Evolutionary conservation across 2,329 filamentous ascomycete species (phyloP).

Genomic region (Aspergillus sp.): DNA sequence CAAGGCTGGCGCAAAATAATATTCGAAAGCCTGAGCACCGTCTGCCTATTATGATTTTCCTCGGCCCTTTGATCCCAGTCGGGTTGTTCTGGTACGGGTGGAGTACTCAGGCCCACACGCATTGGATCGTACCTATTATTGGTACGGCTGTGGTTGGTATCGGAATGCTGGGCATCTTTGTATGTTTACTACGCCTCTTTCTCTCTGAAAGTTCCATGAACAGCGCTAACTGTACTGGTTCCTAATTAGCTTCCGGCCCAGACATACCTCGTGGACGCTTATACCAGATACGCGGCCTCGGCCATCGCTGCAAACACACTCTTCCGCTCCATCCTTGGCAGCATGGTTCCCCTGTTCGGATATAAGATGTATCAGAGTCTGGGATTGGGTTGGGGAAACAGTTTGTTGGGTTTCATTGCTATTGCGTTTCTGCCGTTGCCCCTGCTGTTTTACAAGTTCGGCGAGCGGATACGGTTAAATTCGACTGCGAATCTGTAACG

Average conservation of each 20-base stretch:
- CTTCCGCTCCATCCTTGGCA: slow-evolving; percentile 38
- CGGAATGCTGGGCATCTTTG: slow-evolving; percentile 26
- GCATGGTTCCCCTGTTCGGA: slow-evolving; percentile 43
- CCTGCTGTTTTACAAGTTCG: not conserved
- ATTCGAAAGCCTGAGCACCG: slow-evolving; percentile 43
- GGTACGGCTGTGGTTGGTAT: slow-evolving; percentile 39
- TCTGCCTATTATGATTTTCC: slow-evolving; percentile 45
- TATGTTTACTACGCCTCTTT: slow-evolving; percentile 33
- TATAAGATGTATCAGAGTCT: slow-evolving; percentile 30
- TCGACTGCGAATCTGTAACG: not conserved
- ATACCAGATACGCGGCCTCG: slow-evolving; percentile 39
- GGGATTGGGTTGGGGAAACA: slow-evolving; percentile 32
- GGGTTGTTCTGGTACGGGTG: slow-evolving; percentile 45
- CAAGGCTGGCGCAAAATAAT: not conserved
- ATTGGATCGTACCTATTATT: slow-evolving; percentile 42
- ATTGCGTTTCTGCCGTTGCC: not conserved
- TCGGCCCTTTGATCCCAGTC: slow-evolving; percentile 39
- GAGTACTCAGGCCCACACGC: slow-evolving; percentile 33
- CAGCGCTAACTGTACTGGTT: no score
- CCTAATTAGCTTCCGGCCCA: not conserved
- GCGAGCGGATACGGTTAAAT: not conserved
- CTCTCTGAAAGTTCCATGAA: no score
- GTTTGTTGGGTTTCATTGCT: slow-evolving; percentile 26
- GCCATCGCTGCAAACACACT: slow-evolving; percentile 42
- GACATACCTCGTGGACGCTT: slow-evolving; percentile 29